phyloP scores from a whole-genome alignment of 345 rosid genomes.

The Sonneratia alba region DNA sequence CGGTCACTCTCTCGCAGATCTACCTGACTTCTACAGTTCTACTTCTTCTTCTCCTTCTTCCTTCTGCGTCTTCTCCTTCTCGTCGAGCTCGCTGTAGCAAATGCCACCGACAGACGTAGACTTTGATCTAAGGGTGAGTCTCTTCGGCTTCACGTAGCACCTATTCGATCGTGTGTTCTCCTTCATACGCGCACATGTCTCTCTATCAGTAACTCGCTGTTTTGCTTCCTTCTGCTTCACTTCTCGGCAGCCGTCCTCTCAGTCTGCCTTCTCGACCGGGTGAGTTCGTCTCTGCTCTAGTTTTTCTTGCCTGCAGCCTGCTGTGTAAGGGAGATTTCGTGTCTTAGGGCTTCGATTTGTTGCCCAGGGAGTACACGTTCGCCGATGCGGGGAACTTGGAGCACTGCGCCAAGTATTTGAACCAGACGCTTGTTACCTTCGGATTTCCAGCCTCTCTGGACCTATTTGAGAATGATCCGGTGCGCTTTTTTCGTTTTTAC shows the following conservation, averaged over 20 bases:
- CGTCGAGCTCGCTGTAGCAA: conserved; percentile 5
- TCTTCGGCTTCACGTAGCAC: background rate
- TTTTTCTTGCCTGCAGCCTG: background rate
- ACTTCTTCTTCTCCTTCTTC: too few species aligned
- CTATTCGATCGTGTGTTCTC: background rate
- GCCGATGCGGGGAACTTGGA: conserved; percentile 80
- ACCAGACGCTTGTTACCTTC: conserved; percentile 88
- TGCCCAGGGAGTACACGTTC: conserved; percentile 57
- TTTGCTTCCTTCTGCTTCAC: background rate
- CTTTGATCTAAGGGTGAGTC: conserved; percentile 4
- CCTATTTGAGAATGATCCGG: conserved; percentile 88
- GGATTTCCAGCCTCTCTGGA: conserved; percentile 95
- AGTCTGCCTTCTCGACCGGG: conserved; percentile 46
- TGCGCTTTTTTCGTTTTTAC: conserved; percentile 9
- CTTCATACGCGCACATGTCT: too few species aligned
- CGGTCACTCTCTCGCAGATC: background rate
- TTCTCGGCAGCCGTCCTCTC: conserved; percentile 30
- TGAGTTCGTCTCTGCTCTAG: conserved; percentile 19
- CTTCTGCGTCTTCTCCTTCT: background rate
- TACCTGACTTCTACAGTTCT: background rate
- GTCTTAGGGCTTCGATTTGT: conserved; percentile 8
- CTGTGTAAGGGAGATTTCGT: background rate
- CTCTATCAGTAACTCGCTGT: background rate
- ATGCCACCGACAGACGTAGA: conserved; percentile 6
- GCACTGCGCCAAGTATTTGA: conserved; percentile 78